Base-by-base conservation (phyloP, 1,284 basidiomycete species). In the Sanghuangporus weigelae region DNA sequence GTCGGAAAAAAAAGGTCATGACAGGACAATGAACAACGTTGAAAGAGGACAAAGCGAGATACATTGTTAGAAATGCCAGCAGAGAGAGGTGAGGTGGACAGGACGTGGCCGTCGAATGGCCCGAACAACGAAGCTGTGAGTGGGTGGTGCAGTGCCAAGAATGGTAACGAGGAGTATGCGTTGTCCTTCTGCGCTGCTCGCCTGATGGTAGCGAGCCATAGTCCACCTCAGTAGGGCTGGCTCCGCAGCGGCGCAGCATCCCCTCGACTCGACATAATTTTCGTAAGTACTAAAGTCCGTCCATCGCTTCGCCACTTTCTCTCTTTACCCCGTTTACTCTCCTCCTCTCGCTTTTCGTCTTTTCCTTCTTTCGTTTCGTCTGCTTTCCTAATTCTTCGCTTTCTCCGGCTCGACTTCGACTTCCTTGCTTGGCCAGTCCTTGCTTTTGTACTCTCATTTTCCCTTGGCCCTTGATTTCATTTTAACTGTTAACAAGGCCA, bases 381-480 rank as follows among this genome's bases (percentile, higher is more conserved):
- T 57, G 61, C 66, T 68, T 67, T 65, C 63, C 46, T 59, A 49
- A 46, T 42, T 53, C 49, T 44, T 56, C 44, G 7, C 40, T 50
- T 50, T 10, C 16, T 59, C 59, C 39, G 49, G 59, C 62, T 53
- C 63, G 38, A 51, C 48, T 61, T 36, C 21, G 12, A 46, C 21
- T 51, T 35, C 14, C 48, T 19, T 50, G 16, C 48, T 26, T 23
- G 16, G 50, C 50, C 6, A 51, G 50, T 51, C 16, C 50, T 35
- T 51, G 31, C 50, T 51, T 66, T 64, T 65, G 63, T 66, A 66
- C 67, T 67, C 73, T 69, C 69, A 71, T 70, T 68, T 63, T 63
- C 66, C 68, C 62, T 63, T 63, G 55, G 48, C 65, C 59, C 26
- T 31, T n/a, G 1, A 46, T 46, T 46, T n/a, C 16, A 14, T 14